phyloP scores from a whole-genome alignment of 1,139 yeast species.

The Ashbya aceris region DNA sequence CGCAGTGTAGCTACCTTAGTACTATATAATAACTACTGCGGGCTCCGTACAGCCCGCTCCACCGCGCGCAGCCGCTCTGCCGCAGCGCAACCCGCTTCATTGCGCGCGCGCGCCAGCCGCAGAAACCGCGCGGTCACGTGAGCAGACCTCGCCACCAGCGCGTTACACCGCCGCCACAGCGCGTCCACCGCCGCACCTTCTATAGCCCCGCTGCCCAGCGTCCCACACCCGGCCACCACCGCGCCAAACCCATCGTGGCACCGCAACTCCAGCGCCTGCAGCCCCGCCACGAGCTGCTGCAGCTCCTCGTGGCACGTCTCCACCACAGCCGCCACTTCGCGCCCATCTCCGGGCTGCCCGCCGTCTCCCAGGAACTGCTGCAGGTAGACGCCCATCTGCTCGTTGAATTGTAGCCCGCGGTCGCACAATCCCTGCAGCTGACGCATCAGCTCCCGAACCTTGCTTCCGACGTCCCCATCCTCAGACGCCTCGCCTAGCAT shows the following conservation, averaged over 20 bases:
- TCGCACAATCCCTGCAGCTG: slow-evolving; percentile 5
- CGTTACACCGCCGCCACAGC: slow-evolving; percentile 8
- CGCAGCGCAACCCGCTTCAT: slow-evolving; percentile 8
- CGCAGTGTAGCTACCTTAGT: no score
- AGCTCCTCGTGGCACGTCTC: slow-evolving; percentile 9
- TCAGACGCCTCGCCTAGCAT: slow-evolving; percentile 1
- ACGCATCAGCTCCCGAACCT: slow-evolving; percentile 1
- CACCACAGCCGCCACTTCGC: slow-evolving; percentile 2
- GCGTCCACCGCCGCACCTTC: slow-evolving; percentile 6
- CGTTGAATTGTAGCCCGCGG: slow-evolving; percentile 3
- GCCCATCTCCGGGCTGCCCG: not conserved
- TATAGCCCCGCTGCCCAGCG: not conserved
- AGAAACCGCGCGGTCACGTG: slow-evolving; percentile 9
- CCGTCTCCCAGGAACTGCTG: not conserved
- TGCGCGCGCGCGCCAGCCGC: slow-evolving; percentile 7
- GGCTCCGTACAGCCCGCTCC: not conserved
- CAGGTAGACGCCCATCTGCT: slow-evolving; percentile 2
- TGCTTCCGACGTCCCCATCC: slow-evolving; percentile 1
- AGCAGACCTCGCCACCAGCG: slow-evolving; percentile 9
- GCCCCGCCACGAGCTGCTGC: slow-evolving; percentile 4
- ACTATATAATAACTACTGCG: no score
- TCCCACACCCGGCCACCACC: slow-evolving; percentile 6
- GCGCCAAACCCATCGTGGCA: slow-evolving; percentile 5
- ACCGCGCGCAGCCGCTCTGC: slow-evolving; percentile 1
- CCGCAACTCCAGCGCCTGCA: slow-evolving; percentile 8